Base-by-base conservation (phyloP, 176 grass and related monocot genomes). In the Pharus latifolius region DNA sequence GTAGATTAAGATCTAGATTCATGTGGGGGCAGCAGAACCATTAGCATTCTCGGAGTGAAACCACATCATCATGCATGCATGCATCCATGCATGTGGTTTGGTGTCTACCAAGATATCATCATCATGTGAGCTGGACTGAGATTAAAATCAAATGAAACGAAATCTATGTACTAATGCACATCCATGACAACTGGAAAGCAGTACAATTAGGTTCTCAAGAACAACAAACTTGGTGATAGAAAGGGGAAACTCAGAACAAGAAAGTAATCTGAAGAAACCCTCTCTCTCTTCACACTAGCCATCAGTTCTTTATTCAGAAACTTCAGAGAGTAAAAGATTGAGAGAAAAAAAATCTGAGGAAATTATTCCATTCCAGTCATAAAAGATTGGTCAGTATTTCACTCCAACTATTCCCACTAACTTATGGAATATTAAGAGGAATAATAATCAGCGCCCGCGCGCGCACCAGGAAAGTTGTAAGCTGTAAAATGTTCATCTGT, bases 141-240 rank as follows among this genome's bases (percentile, higher is more conserved):
- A 54, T 79, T 50, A 70, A 63, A 42, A 38, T n/a, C n/a, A 53
- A 65, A 18, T 69, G 76, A 50, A 37, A 41, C 76, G 74, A 77
- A 70, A 63, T 83, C 52, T 84, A 25, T 73, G 45, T 45, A 62
- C 42, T 49, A 35, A 42, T 33, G 11, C 41, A 23, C 71, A 65
- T 76, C 72, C 83, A 80, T 80, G 62, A 65, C 77, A 81, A 71
- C 49, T 22, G 71, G 64, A 69, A 86, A 86, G 72, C 48, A 59
- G 42, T 76, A 58, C 70, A 70, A 70, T 70, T 76, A 64, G 69
- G 32, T 26, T 33, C 63, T 41, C 71, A 44, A 49, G 65, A 70
- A 81, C 15, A 76, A 80, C 63, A 31, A 46, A 44, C 53, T 35
- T 25, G 40, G 73, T 71, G 56, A 44, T 17, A 54, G 28, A 68